Conservation (phyloP, 495 filamentous ascomycete species). For the Glutinoglossum americanum region DNA sequence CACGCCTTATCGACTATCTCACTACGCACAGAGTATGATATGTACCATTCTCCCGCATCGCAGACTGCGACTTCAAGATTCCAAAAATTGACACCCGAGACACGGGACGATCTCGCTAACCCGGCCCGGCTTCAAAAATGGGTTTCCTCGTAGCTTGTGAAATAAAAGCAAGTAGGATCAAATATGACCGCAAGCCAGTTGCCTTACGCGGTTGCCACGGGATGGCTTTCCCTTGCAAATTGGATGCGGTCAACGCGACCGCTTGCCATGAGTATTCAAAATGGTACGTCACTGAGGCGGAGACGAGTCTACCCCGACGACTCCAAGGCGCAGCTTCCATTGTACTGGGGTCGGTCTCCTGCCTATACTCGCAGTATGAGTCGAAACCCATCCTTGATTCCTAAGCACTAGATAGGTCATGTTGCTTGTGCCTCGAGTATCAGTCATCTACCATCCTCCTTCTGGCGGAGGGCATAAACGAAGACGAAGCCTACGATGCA, state of each 20-base stretch:
- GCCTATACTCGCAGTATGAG: neutral
- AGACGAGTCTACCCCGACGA: neutral
- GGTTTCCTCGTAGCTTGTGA: neutral
- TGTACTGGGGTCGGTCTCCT: neutral
- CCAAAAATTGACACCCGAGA: neutral
- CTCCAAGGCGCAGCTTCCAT: neutral
- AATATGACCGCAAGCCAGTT: neutral
- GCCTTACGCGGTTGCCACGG: neutral
- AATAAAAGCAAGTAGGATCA: no score
- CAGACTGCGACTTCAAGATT: no score
- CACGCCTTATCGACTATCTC: no score
- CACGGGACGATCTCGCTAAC: neutral
- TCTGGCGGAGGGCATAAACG: neutral
- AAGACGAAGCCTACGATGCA: neutral
- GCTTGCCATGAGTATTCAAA: neutral
- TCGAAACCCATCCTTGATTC: neutral
- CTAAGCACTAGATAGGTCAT: neutral
- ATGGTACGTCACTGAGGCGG: neutral
- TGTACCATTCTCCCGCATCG: no score
- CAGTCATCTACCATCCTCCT: neutral
- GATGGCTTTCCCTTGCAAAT: neutral
- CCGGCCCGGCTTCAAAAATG: neutral
- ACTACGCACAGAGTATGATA: no score
- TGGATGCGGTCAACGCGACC: neutral
- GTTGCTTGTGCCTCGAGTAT: neutral